A percentile compares a stretch with the other conserved stretches of the same genome.
phyloP scores from a whole-genome alignment of 1,139 yeast species.

The Kurtzmaniella natalensis region DNA sequence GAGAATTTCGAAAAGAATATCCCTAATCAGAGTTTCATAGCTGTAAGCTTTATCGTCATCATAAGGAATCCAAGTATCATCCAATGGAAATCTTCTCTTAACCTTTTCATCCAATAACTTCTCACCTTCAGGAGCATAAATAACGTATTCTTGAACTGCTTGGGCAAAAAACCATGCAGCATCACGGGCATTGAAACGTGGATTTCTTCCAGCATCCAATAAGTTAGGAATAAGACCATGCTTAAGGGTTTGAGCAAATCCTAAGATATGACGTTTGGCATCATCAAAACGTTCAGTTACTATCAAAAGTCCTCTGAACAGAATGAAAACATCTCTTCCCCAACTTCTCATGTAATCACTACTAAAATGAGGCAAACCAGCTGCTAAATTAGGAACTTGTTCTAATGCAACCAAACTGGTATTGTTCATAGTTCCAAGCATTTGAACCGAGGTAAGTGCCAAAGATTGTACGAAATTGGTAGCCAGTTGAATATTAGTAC shows the following conservation, averaged over 20 bases:
- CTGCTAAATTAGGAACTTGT: slow-evolving; percentile 77
- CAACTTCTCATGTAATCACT: slow-evolving; percentile 92
- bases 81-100: slow-evolving; percentile 81
- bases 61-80: slow-evolving; percentile 69
- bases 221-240: slow-evolving; percentile 94
- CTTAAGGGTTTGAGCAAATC: slow-evolving; percentile 86
- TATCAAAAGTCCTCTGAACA: slow-evolving; percentile 75
- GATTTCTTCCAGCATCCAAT: slow-evolving; percentile 88
- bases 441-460: slow-evolving; percentile 80
- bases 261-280: slow-evolving; percentile 77
- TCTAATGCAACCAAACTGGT: slow-evolving; percentile 71
- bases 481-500: slow-evolving; percentile 50
- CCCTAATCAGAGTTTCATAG: slow-evolving; percentile 64
- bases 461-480: slow-evolving; percentile 75
- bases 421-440: slow-evolving; percentile 71
- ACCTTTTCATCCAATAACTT: slow-evolving; percentile 67
- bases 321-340: slow-evolving; percentile 95
- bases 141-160: slow-evolving; percentile 77
- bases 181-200: slow-evolving; percentile 93
- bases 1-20: slow-evolving; percentile 76
- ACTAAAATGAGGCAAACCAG: slow-evolving; percentile 94
- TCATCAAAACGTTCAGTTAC: slow-evolving; percentile 76
- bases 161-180: slow-evolving; percentile 95
- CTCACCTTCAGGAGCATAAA: slow-evolving; percentile 64
- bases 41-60: slow-evolving; percentile 76